Conservation (phyloP, 2,329 filamentous ascomycete genomes). For the Fusarium euwallaceae region DNA sequence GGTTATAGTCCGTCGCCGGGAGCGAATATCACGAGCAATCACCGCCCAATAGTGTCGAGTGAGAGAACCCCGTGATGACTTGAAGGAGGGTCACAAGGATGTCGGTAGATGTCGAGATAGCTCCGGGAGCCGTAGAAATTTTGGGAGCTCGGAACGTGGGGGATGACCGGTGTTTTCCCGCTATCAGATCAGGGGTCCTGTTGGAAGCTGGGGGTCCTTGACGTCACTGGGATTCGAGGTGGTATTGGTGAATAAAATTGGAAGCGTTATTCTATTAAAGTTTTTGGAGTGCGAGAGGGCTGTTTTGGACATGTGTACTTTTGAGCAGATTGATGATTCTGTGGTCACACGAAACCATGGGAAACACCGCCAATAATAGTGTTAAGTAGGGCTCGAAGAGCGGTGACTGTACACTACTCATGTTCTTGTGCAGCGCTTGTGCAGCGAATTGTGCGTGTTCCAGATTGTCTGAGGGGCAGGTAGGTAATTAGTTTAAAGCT, state of each 20-base stretch:
- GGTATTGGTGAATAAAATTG: slow-evolving; percentile 1
- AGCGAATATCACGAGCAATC: slow-evolving; percentile 23
- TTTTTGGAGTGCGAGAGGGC: neutral
- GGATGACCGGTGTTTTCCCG: slow-evolving; percentile 37
- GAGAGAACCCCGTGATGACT: slow-evolving; percentile 33
- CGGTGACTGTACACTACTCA: neutral
- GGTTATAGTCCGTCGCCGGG: neutral
- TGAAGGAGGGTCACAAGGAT: slow-evolving; percentile 29
- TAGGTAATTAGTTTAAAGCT: neutral
- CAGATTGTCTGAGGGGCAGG: neutral
- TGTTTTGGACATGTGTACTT: neutral
- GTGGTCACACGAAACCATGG: neutral
- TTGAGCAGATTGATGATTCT: neutral
- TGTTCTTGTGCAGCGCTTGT: neutral
- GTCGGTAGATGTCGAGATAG: slow-evolving; percentile 9
- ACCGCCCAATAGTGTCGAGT: slow-evolving; percentile 32
- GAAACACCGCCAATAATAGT: neutral
- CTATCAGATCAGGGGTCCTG: slow-evolving; percentile 32
- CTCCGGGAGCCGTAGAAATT: slow-evolving; percentile 29
- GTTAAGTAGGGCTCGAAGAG: neutral
- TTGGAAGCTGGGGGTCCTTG: slow-evolving; percentile 24
- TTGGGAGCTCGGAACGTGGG: slow-evolving; percentile 41
- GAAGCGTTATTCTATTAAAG: neutral
- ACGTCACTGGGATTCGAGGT: slow-evolving; percentile 24
- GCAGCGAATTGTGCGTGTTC: neutral